phyloP scores from a whole-genome alignment of 2,329 filamentous ascomycete species.

The Hortaea werneckii region DNA sequence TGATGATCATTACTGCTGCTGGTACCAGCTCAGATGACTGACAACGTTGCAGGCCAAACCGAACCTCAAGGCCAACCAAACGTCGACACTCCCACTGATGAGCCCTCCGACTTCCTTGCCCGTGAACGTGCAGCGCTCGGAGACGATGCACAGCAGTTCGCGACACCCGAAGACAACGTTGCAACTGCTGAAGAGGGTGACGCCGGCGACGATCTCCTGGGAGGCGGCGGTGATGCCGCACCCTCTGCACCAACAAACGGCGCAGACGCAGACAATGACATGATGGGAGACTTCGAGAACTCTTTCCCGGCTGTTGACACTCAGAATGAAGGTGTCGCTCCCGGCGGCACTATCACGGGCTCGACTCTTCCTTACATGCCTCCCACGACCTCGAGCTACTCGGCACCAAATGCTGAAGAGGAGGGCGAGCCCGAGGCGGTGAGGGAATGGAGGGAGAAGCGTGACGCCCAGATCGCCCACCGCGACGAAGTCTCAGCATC shows the following conservation, averaged over 20 bases:
- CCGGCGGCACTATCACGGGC: slow-evolving; percentile 73
- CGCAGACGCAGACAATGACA: slow-evolving; percentile 15
- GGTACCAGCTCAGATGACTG: slow-evolving; percentile 1
- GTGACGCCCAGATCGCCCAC: slow-evolving; percentile 72
- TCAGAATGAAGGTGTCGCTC: slow-evolving; percentile 61
- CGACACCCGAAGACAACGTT: slow-evolving; percentile 60
- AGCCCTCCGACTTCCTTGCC: slow-evolving; percentile 74
- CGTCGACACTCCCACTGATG: slow-evolving; percentile 44
- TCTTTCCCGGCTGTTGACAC: slow-evolving; percentile 80
- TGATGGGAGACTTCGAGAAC: slow-evolving; percentile 62
- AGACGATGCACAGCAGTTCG: slow-evolving; percentile 87
- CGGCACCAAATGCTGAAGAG: slow-evolving; percentile 42
- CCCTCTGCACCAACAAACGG: slow-evolving; percentile 28
- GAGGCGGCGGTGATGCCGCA: slow-evolving; percentile 40
- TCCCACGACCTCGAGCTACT: slow-evolving; percentile 11
- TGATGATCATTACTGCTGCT: not conserved
- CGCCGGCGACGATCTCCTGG: slow-evolving; percentile 51
- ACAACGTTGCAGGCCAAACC: slow-evolving; percentile 50
- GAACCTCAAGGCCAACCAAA: slow-evolving; percentile 45
- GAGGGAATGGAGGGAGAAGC: slow-evolving; percentile 80
- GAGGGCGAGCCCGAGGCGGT: slow-evolving; percentile 86
- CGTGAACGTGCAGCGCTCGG: slow-evolving; percentile 85
- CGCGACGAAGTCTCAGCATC: slow-evolving; percentile 73
- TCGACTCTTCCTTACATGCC: slow-evolving; percentile 47
- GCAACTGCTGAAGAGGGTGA: slow-evolving; percentile 54